A percentile compares a stretch with the other conserved stretches of the same genome.
Evolutionary conservation across 441 rosid genomes (phyloP).

Genomic region (Jatropha multifida): DNA sequence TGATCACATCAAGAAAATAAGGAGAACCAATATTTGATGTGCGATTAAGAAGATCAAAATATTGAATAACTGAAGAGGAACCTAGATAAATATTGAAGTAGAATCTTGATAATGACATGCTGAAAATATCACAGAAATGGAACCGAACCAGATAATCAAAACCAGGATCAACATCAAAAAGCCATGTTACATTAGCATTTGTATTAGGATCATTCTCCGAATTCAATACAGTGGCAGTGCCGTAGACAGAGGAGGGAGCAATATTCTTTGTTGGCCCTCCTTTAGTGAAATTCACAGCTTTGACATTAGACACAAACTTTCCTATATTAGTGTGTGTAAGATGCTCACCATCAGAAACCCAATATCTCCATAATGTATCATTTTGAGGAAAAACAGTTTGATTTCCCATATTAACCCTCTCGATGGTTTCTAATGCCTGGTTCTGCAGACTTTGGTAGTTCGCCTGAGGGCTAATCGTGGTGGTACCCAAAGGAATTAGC

Average conservation of each 20-base stretch:
- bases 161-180: constrained; percentile 57
- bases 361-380: constrained; percentile 73
- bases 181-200: constrained; percentile 72
- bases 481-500: constrained; percentile 51
- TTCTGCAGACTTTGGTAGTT: constrained; percentile 28
- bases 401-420: constrained; percentile 91
- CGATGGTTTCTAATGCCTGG: constrained; percentile 66
- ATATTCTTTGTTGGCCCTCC: constrained; percentile 35
- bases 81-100: constrained; percentile 54
- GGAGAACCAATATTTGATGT: constrained; percentile 53
- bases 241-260: constrained; percentile 77
- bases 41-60: constrained; percentile 49
- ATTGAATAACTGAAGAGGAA: constrained; percentile 40
- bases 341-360: constrained; percentile 63
- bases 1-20: constrained; percentile 57
- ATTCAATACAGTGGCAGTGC: constrained; percentile 61
- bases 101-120: constrained; percentile 15
- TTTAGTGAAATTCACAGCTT: constrained; percentile 49
- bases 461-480: constrained; percentile 29
- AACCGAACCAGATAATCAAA: constrained; percentile 71
- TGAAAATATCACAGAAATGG: constrained; percentile 70
- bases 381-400: constrained; percentile 41
- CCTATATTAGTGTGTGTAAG: constrained; percentile 35
- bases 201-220: constrained; percentile 27
- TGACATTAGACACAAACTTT: constrained; percentile 31